A percentile compares a stretch with the other conserved stretches of the same genome.
phyloP scores from a whole-genome alignment of 106 monocot genomes.

The Dioscorea zingiberensis region DNA sequence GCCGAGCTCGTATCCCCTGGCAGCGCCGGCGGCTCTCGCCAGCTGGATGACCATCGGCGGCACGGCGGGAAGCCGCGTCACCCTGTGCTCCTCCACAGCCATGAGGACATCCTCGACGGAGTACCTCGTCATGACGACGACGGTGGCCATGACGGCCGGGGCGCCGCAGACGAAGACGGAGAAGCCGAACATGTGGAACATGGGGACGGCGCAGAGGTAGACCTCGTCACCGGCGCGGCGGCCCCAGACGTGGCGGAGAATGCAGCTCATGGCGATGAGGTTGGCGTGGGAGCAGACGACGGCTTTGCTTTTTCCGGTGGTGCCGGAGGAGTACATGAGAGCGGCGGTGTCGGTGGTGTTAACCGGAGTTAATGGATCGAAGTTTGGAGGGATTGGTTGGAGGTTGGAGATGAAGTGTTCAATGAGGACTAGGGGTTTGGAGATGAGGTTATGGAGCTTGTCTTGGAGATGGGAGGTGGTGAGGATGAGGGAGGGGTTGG shows the following conservation, averaged over 20 bases:
- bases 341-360: slow-evolving; percentile 34
- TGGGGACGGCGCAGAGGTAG: slow-evolving; percentile 52
- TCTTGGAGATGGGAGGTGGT: slow-evolving; percentile 34
- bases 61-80: slow-evolving; percentile 58
- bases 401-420: slow-evolving; percentile 22
- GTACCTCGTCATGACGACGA: slow-evolving; percentile 49
- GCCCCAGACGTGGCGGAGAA: slow-evolving; percentile 30
- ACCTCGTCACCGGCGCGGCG: slow-evolving; percentile 15
- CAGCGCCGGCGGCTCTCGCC: slow-evolving; percentile 6
- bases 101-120: slow-evolving; percentile 30
- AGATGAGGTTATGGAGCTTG: slow-evolving; percentile 14
- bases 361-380: no score
- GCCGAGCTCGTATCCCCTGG: slow-evolving; percentile 12
- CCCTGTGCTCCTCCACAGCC: slow-evolving; percentile 43
- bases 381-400: background rate
- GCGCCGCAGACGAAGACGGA: slow-evolving; percentile 62
- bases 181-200: slow-evolving; percentile 86
- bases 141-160: slow-evolving; percentile 36
- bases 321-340: slow-evolving; percentile 83
- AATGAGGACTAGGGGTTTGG: slow-evolving; percentile 27
- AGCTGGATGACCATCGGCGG: slow-evolving; percentile 73
- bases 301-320: slow-evolving; percentile 75
- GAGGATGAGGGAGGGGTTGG: slow-evolving; percentile 39
- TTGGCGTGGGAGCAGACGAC: slow-evolving; percentile 51
- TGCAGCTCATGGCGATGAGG: slow-evolving; percentile 37